phyloP scores from a whole-genome alignment of 2,329 filamentous ascomycete species.

The Nemania abortiva region DNA sequence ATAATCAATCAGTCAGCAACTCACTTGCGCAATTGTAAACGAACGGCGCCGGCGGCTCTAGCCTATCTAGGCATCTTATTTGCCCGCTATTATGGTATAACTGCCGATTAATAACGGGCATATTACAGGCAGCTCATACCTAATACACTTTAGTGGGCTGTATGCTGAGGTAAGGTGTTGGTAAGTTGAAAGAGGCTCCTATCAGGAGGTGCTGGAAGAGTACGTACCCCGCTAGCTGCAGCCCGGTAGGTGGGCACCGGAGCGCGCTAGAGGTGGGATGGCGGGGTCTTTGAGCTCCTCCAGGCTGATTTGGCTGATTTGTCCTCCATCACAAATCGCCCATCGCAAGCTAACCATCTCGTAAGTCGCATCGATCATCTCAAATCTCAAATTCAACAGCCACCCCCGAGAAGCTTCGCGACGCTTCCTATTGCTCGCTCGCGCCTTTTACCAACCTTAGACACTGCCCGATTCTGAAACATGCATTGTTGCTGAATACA shows the following conservation, averaged over 20 bases:
- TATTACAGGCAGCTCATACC: conserved; percentile 27
- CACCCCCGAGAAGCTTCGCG: conserved; percentile 24
- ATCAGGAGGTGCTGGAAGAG: neutral
- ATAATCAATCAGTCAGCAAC: conserved; percentile 40
- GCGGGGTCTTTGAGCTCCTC: conserved; percentile 34
- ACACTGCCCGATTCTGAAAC: conserved; percentile 19
- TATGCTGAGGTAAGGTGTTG: conserved; percentile 48
- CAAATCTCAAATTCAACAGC: conserved; percentile 28
- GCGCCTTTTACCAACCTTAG: neutral
- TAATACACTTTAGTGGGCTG: conserved; percentile 14
- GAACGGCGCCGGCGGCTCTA: conserved; percentile 22
- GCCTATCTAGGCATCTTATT: conserved; percentile 18
- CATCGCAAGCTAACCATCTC: conserved; percentile 11
- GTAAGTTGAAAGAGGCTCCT: conserved; percentile 39
- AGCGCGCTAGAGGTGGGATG: conserved; percentile 36
- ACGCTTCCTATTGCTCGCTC: conserved; percentile 9
- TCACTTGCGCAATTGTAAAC: conserved; percentile 21
- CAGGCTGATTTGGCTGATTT: conserved; percentile 35
- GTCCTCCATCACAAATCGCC: conserved; percentile 42
- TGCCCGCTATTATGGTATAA: conserved; percentile 27
- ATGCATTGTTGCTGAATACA: conserved; percentile 19
- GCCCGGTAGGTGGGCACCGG: conserved; percentile 5
- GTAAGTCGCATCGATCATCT: conserved; percentile 9
- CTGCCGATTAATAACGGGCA: conserved; percentile 28
- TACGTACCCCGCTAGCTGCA: conserved; percentile 22